A percentile compares a stretch with the other conserved stretches of the same genome.
Evolutionary conservation across 139 green algal species (phyloP).

Genomic region (Tetratostichococcus sp.): DNA sequence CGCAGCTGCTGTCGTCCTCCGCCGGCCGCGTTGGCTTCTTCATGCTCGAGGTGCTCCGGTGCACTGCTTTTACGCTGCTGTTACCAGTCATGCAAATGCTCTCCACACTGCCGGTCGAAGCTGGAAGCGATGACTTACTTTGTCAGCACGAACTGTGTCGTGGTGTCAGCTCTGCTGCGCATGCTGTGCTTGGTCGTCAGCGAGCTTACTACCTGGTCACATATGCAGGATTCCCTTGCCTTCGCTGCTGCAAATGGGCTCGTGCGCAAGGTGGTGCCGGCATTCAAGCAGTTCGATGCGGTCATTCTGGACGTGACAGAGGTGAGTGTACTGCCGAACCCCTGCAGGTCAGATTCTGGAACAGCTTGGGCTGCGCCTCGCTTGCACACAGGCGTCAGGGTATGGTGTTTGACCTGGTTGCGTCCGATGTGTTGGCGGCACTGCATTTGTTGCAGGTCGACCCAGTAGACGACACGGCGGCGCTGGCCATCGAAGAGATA

Average conservation of each 20-base stretch:
- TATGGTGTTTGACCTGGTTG: too few relatives aligned
- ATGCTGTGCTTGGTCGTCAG: too few relatives aligned
- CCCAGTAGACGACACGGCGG: conserved; percentile 14
- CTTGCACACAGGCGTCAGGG: too few relatives aligned
- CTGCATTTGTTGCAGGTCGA: neutral
- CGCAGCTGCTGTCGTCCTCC: neutral
- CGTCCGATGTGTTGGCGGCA: too few relatives aligned
- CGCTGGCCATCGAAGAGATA: conserved; percentile 19
- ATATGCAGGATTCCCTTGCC: conserved; percentile 11
- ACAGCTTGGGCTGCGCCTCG: too few relatives aligned
- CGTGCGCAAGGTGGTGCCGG: conserved; percentile 18
- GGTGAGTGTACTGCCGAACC: neutral
- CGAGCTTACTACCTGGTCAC: neutral
- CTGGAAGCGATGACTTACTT: too few relatives aligned
- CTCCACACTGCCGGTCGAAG: too few relatives aligned
- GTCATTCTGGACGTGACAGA: conserved; percentile 19
- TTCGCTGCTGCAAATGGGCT: conserved; percentile 24
- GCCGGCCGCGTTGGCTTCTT: neutral
- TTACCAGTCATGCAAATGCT: neutral
- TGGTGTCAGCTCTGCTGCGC: too few relatives aligned
- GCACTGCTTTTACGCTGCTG: neutral
- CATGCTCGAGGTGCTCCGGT: neutral
- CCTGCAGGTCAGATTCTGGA: too few relatives aligned
- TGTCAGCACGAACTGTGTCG: too few relatives aligned
- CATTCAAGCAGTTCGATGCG: neutral